Percentiles rank a stretch among this genome's conserved stretches.
Evolutionary conservation across 495 filamentous ascomycete species (phyloP).

Genomic region (Podospora comata): DNA sequence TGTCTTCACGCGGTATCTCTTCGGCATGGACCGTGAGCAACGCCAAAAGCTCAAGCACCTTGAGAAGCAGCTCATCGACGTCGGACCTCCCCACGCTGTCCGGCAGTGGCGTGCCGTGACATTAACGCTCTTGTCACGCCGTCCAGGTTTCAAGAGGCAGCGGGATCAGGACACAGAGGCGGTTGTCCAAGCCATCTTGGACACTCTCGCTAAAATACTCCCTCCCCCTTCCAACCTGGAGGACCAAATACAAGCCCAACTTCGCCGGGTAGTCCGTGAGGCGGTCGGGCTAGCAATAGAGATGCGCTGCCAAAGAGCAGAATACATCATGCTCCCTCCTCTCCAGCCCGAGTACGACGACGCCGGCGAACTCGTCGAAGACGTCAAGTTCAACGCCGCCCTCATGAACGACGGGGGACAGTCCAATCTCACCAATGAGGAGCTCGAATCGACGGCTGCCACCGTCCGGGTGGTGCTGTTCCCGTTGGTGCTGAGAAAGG

Average conservation of each 20-base stretch:
- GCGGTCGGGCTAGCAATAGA: conserved; percentile 87
- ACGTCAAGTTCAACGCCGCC: conserved; percentile 74
- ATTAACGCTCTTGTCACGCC: conserved; percentile 76
- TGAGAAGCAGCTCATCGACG: conserved; percentile 84
- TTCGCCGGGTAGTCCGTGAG: conserved; percentile 75
- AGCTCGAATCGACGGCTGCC: conserved; percentile 69
- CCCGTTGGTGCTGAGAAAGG: conserved; percentile 90
- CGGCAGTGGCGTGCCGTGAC: conserved; percentile 96
- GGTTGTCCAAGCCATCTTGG: conserved; percentile 79
- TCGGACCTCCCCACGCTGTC: conserved; percentile 76
- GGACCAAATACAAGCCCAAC: conserved; percentile 67
- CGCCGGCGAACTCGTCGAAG: conserved; percentile 78
- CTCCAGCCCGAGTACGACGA: conserved; percentile 93
- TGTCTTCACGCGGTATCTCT: conserved; percentile 94
- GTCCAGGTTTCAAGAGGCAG: conserved; percentile 69
- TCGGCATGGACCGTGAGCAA: conserved; percentile 96
- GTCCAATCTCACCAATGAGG: conserved; percentile 58
- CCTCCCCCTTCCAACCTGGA: conserved; percentile 76
- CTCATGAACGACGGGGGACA: conserved; percentile 90
- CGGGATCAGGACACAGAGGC: conserved; percentile 83
- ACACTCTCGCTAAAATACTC: conserved; percentile 71
- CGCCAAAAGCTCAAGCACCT: conserved; percentile 92
- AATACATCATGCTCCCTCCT: conserved; percentile 96
- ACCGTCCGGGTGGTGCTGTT: conserved; percentile 88
- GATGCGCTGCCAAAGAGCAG: conserved; percentile 93